Evolutionary conservation across 768 basidiomycete genomes (phyloP).

Genomic region (Hygrophorus pudorinus): DNA sequence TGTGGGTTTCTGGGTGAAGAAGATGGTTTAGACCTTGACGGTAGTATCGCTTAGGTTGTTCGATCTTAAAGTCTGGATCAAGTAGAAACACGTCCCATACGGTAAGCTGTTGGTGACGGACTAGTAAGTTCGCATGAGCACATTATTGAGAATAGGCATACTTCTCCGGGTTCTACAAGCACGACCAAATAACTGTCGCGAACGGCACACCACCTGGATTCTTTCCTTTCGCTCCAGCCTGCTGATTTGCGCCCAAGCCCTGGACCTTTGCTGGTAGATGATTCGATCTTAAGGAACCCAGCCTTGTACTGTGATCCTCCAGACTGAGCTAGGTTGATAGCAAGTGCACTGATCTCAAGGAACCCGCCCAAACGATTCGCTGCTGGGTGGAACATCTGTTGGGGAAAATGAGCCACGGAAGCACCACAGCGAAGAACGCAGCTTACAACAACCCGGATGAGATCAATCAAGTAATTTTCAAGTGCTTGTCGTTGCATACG

Average conservation of each 20-base stretch:
- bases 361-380: conserved; percentile 85
- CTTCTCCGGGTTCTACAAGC: conserved; percentile 80
- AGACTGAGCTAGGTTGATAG: conserved; percentile 63
- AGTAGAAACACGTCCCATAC: conserved; percentile 92
- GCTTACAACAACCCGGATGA: conserved; percentile 84
- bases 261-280: conserved; percentile 37
- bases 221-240: conserved; percentile 47
- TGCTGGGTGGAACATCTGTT: conserved; percentile 91
- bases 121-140: background rate
- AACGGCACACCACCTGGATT: conserved; percentile 83
- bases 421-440: background rate
- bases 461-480: conserved; percentile 78
- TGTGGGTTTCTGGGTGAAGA: conserved; percentile 27
- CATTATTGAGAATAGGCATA: conserved; percentile 19
- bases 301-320: conserved; percentile 91
- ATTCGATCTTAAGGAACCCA: conserved; percentile 62
- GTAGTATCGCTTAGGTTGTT: conserved; percentile 84
- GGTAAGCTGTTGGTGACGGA: conserved; percentile 36
- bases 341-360: conserved; percentile 86
- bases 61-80: conserved; percentile 80
- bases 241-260: conserved; percentile 60
- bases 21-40: conserved; percentile 77
- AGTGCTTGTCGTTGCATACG: conserved; percentile 71
- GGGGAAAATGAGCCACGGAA: conserved; percentile 2
- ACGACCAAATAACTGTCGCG: conserved; percentile 88